Percentiles rank a stretch among this genome's conserved stretches.
phyloP scores from a whole-genome alignment of 208 protist genomes.

The Trypanosoma platydactyli region DNA sequence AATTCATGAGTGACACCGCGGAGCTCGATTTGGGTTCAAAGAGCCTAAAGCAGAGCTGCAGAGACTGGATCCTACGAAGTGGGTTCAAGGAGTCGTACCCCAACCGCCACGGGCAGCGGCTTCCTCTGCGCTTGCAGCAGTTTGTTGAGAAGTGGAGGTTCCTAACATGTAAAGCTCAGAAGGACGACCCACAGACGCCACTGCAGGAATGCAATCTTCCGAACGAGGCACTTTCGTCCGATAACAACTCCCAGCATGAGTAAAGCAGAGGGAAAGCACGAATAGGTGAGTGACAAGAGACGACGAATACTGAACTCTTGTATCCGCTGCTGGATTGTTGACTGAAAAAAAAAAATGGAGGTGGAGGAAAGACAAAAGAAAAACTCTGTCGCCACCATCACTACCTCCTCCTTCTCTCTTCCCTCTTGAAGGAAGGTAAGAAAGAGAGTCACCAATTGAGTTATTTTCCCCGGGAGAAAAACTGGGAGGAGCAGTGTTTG shows the following conservation, averaged over 20 bases:
- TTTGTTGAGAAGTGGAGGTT: conserved; percentile 23
- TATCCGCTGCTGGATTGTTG: neutral
- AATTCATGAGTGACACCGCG: conserved; percentile 83
- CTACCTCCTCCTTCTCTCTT: too few relatives aligned
- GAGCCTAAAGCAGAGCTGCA: conserved; percentile 45
- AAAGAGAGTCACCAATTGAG: too few relatives aligned
- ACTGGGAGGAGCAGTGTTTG: too few relatives aligned
- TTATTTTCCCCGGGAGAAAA: too few relatives aligned
- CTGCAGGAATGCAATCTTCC: conserved; percentile 9
- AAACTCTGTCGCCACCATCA: too few relatives aligned
- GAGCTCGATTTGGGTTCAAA: conserved; percentile 73
- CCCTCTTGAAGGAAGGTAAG: too few relatives aligned
- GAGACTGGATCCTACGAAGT: conserved; percentile 58
- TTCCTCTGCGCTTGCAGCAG: conserved; percentile 45
- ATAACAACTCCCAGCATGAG: conserved; percentile 29
- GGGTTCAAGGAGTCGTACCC: conserved; percentile 28
- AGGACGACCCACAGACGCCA: conserved; percentile 14
- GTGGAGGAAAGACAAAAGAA: conserved; percentile 2
- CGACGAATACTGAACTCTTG: too few relatives aligned
- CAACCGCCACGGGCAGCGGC: conserved; percentile 19
- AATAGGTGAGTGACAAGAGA: too few relatives aligned
- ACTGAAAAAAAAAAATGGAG: neutral
- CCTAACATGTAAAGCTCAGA: conserved; percentile 14
- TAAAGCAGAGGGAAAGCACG: neutral
- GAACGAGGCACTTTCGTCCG: conserved; percentile 29